Evolutionary conservation across 305 asterid species (phyloP).

Genomic region (Fraxinus velutina): DNA sequence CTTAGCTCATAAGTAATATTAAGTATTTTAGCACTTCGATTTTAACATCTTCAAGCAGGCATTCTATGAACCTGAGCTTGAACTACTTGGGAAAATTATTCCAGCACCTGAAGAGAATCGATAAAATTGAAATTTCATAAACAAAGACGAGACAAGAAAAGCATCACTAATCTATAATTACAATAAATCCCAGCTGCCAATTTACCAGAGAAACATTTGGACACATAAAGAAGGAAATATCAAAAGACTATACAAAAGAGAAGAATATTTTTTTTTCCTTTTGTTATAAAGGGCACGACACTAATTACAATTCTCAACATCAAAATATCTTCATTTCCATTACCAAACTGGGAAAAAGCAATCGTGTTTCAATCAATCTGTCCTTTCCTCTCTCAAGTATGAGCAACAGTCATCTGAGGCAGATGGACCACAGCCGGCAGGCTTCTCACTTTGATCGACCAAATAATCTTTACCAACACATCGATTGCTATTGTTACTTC

Average conservation of each 20-base stretch:
- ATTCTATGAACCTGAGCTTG: neutral
- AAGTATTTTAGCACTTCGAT: neutral
- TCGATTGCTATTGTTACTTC: constrained; percentile 13
- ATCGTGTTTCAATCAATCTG: constrained; percentile 22
- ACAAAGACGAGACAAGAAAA: neutral
- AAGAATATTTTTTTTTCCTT: neutral
- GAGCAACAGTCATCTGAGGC: constrained; percentile 20
- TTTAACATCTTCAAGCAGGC: neutral
- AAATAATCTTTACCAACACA: constrained; percentile 21
- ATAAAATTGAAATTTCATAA: neutral
- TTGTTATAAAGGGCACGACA: neutral
- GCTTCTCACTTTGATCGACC: constrained; percentile 41
- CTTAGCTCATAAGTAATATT: neutral
- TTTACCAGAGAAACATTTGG: neutral
- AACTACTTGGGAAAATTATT: neutral
- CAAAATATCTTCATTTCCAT: constrained; percentile 38
- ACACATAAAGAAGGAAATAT: neutral
- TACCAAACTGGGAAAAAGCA: constrained; percentile 20
- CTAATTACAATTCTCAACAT: constrained; percentile 13
- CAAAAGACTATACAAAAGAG: neutral
- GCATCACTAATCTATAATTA: neutral
- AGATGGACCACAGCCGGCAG: constrained; percentile 37
- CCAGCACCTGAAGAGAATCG: neutral
- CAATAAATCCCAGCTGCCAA: neutral
- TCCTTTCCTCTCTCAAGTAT: constrained; percentile 24